Percentiles rank a stretch among this genome's conserved stretches.
Evolutionary conservation across 2,329 filamentous ascomycete genomes (phyloP).

Genomic region (Clonostachys solani): DNA sequence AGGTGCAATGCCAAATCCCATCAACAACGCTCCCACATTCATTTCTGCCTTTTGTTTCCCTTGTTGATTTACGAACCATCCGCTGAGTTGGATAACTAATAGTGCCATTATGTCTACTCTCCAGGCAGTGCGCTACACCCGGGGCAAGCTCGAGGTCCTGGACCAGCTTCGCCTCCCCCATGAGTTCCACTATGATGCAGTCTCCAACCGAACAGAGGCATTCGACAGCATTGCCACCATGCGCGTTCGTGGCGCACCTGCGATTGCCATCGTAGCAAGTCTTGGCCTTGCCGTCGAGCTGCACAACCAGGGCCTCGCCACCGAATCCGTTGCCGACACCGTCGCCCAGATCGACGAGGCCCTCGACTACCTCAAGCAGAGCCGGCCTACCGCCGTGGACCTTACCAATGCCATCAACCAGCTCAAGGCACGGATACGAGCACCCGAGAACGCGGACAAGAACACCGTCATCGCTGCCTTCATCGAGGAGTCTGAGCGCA

Average conservation of each 20-base stretch:
- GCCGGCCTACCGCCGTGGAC: conserved; percentile 91
- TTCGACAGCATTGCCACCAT: conserved; percentile 82
- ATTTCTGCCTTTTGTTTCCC: background rate
- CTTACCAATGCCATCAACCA: conserved; percentile 84
- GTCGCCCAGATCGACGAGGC: conserved; percentile 70
- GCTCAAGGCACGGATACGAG: conserved; percentile 61
- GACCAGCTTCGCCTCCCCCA: conserved; percentile 83
- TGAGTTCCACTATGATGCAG: conserved; percentile 71
- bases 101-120: conserved; percentile 49
- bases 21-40: no score
- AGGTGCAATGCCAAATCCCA: no score
- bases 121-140: conserved; percentile 72
- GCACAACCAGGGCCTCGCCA: conserved; percentile 41
- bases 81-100: background rate
- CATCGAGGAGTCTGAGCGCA: conserved; percentile 76
- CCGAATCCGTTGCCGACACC: conserved; percentile 46
- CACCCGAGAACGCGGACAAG: conserved; percentile 35
- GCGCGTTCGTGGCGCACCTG: conserved; percentile 76
- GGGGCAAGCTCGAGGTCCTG: conserved; percentile 70
- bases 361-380: conserved; percentile 82
- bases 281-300: conserved; percentile 86
- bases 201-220: conserved; percentile 67
- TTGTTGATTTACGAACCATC: background rate
- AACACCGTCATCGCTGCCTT: conserved; percentile 63
- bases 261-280: conserved; percentile 96